Conservation (phyloP, 306 rosid genomes). For the Vigna mungo region DNA sequence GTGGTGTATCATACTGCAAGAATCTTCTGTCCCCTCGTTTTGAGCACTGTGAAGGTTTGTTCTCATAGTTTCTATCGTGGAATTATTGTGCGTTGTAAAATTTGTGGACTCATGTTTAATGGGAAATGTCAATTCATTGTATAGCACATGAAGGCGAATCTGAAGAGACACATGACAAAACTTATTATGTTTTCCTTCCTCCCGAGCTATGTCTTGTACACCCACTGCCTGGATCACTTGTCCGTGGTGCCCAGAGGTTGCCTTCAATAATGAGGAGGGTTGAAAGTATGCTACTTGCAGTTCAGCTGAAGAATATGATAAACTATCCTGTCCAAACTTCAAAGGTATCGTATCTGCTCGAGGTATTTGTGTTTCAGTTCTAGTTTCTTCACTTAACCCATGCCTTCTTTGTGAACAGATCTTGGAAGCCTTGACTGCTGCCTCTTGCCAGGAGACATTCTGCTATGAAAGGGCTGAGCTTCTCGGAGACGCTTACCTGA, state of each 20-base stretch:
- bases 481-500: constrained; percentile 98
- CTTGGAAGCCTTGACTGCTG: constrained; percentile 98
- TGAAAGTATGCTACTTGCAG: constrained; percentile 96
- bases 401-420: constrained; percentile 62
- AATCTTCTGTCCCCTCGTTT: constrained; percentile 95
- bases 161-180: constrained; percentile 85
- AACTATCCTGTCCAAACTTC: constrained; percentile 71
- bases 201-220: constrained; percentile 93
- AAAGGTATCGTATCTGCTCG: constrained; percentile 63
- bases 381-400: constrained; percentile 39
- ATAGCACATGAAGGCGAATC: constrained; percentile 74
- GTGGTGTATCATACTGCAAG: constrained; percentile 99
- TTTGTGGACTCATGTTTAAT: constrained; percentile 38
- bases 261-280: constrained; percentile 99
- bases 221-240: constrained; percentile 92
- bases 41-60: constrained; percentile 85
- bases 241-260: constrained; percentile 97
- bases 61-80: constrained; percentile 37
- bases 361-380: constrained; percentile 38
- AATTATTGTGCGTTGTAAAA: constrained; percentile 17
- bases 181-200: constrained; percentile 96
- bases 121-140: constrained; percentile 43
- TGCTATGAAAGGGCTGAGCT: constrained; percentile 99
- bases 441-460: constrained; percentile 99
- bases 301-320: constrained; percentile 82